Evolutionary conservation across 176 grass and related monocot species (phyloP), one percentile per base, ranked within the genome.

Genomic region (Carex pumila): DNA sequence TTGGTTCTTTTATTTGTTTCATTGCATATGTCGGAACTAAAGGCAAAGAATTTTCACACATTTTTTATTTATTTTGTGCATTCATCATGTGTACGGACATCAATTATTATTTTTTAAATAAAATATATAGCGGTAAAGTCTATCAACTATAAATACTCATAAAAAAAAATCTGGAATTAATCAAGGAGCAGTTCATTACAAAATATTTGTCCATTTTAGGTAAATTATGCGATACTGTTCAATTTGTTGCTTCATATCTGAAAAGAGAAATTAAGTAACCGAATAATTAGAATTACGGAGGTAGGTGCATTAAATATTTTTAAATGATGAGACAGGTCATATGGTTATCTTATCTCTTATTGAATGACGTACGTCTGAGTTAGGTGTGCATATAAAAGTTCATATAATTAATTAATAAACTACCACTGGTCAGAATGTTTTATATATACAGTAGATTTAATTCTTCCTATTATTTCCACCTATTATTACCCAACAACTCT

Each of bases 1-100:
- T 70, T 73, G 70, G 41, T 73, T n/a, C 22, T 73, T 13, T 73
- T 14, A 73, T 11, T 73, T 73, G 70, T 73, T 73, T 43, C 69
- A 50, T 72, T 71, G 41, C 69, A 72, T 72, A 72, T 72, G n/a
- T 47, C 12, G 69, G 41, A 72, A 50, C 41, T 72, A 12, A 71
- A 5, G 17, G n/a, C 1, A 71, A 49, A 72, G 37, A 72, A 72
- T 72, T 72, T 72, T 72, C 18, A 22, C 4, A 22, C 1, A 49
- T 49, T 72, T 72, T 49, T 37, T n/a, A n/a, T n/a, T 72, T 12
- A 58, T 58, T 72, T 37, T 13, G 13, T 39, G 6, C 12, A 68
- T 18, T 12, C 15, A 1, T 12, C 69, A 49, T 49, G 39, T 72
- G 37, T 18, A 18, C 65, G 17, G 65, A 69, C 34, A 17, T 1